Evolutionary conservation across 495 filamentous ascomycete genomes (phyloP).

Genomic region (Penicillium subrubescens): DNA sequence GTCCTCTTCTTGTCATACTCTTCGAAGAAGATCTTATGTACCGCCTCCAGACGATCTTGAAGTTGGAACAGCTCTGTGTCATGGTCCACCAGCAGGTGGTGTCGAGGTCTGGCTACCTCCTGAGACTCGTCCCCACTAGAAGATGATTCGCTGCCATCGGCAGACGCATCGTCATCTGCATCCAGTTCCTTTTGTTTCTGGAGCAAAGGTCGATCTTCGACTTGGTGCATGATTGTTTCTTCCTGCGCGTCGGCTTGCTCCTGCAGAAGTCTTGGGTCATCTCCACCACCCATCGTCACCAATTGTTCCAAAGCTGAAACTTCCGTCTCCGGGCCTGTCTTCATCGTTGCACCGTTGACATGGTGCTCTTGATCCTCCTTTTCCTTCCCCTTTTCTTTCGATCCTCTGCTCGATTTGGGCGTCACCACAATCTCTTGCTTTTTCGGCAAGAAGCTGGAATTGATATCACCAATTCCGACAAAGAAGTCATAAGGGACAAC

Average conservation of each 20-base stretch:
- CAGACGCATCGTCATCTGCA: slow-evolving; percentile 67
- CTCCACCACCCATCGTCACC: slow-evolving; percentile 73
- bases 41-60: slow-evolving; percentile 66
- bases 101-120: slow-evolving; percentile 54
- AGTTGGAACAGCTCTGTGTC: slow-evolving; percentile 78
- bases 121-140: slow-evolving; percentile 44
- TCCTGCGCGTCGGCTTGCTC: slow-evolving; percentile 81
- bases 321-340: slow-evolving; percentile 30
- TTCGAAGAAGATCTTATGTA: slow-evolving; percentile 81
- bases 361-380: slow-evolving; percentile 35
- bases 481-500: slow-evolving; percentile 97
- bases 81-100: slow-evolving; percentile 83
- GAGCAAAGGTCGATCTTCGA: slow-evolving; percentile 82
- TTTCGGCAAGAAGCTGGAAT: slow-evolving; percentile 94
- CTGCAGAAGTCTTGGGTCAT: slow-evolving; percentile 69
- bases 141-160: slow-evolving; percentile 47
- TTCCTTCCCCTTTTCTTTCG: slow-evolving; percentile 19
- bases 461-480: slow-evolving; percentile 97
- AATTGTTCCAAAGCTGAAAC: slow-evolving; percentile 72
- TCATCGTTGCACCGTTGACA: slow-evolving; percentile 36
- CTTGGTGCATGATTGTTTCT: slow-evolving; percentile 82
- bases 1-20: slow-evolving; percentile 66
- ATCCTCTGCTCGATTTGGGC: slow-evolving; percentile 23
- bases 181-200: slow-evolving; percentile 88
- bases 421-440: slow-evolving; percentile 65